Conservation (phyloP, 2,329 filamentous ascomycete species). For the Simplicillium sp. region DNA sequence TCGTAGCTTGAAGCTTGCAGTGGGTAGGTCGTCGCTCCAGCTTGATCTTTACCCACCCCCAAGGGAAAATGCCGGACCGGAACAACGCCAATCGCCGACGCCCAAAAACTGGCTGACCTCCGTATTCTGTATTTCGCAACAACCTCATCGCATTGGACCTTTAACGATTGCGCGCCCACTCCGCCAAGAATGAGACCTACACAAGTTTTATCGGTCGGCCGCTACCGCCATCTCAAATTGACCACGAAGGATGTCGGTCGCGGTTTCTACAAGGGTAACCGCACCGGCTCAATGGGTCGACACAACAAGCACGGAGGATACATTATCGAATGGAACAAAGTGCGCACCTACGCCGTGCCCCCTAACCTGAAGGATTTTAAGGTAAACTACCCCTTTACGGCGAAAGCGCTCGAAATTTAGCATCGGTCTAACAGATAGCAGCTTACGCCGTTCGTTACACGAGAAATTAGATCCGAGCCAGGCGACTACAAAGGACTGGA, state of each 20-base stretch:
- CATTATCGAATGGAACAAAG: constrained; percentile 73
- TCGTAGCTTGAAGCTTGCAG: too few relatives aligned
- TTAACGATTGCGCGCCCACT: not conserved
- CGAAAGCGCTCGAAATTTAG: too few relatives aligned
- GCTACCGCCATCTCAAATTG: constrained; percentile 66
- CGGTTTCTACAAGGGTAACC: constrained; percentile 95
- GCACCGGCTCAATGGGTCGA: constrained; percentile 76
- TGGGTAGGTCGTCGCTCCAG: too few relatives aligned
- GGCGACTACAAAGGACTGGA: constrained; percentile 45
- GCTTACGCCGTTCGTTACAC: constrained; percentile 73
- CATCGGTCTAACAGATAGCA: constrained; percentile 21
- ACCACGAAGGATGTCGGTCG: constrained; percentile 90
- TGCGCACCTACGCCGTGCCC: constrained; percentile 84
- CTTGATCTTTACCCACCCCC: too few relatives aligned
- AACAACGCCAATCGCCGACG: constrained; percentile 17
- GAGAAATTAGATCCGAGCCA: constrained; percentile 40
- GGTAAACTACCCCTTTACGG: constrained; percentile 35
- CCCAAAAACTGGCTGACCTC: constrained; percentile 5
- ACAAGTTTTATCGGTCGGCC: constrained; percentile 52
- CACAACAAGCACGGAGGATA: constrained; percentile 82
- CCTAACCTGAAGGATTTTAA: constrained; percentile 59
- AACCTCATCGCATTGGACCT: too few relatives aligned
- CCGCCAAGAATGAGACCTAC: constrained; percentile 54
- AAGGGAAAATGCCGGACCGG: constrained; percentile 11
- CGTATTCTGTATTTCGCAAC: too few relatives aligned